A percentile compares a stretch with the other conserved stretches of the same genome.
These are phyloP conservation scores for Scenedesmus sp. DNA, from an alignment of 163 green algal genomes.

Conservation along the genomic window DNA sequence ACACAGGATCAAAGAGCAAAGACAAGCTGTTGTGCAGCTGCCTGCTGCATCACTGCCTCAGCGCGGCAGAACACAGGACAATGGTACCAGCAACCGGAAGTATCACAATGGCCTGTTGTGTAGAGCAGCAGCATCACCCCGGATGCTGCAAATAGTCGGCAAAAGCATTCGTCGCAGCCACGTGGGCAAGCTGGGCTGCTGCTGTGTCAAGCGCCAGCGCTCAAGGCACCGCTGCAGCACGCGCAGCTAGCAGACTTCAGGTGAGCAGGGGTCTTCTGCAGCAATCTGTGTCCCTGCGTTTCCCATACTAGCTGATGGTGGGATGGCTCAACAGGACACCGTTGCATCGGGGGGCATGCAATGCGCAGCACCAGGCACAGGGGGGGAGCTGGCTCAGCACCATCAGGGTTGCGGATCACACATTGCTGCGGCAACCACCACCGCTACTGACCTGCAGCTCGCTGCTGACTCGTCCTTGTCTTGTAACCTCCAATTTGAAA, in stretches of 20 bases:
- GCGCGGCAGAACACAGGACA: not conserved
- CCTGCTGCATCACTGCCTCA: not conserved
- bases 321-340: no score
- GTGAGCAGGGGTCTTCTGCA: not conserved
- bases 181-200: not conserved
- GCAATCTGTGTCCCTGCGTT: no score
- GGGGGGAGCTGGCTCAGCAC: not conserved
- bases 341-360: not conserved
- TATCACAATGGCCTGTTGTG: not conserved
- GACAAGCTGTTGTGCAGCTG: not conserved
- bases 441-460: not conserved
- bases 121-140: not conserved
- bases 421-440: not conserved
- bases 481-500: no score
- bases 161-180: not conserved
- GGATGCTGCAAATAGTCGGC: not conserved
- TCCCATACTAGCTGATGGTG: no score
- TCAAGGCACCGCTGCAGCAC: not conserved
- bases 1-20: not conserved
- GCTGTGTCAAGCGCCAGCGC: not conserved
- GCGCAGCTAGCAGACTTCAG: conserved; percentile 13
- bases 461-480: not conserved
- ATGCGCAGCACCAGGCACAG: not conserved
- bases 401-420: no score
- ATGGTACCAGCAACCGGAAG: not conserved